Percentiles rank a stretch among this genome's conserved stretches.
Evolutionary conservation across 2,329 filamentous ascomycete species (phyloP).

Genomic region (Fusarium sp.): DNA sequence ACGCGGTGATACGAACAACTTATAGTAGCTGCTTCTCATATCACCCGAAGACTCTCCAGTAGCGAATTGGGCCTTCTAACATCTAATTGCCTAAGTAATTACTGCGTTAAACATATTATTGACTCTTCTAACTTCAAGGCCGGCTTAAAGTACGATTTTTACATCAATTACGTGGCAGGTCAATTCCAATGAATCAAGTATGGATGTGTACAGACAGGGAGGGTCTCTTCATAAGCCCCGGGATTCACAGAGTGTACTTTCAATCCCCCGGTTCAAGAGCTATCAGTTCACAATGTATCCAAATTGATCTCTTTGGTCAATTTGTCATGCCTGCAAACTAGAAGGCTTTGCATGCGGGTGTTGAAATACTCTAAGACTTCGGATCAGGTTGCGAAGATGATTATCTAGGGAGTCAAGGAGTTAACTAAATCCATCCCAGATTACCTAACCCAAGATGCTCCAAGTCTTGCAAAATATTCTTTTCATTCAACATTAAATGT

Average conservation of each 20-base stretch:
- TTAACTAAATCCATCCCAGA: background rate
- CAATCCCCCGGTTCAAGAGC: background rate
- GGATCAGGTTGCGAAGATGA: background rate
- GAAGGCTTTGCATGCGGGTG: background rate
- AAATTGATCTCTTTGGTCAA: background rate
- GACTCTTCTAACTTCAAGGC: background rate
- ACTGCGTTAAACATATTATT: background rate
- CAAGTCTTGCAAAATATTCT: background rate
- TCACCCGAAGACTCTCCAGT: background rate
- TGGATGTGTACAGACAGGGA: background rate
- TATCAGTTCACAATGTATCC: background rate
- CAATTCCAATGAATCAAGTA: background rate
- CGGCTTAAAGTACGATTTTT: background rate
- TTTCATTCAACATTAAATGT: background rate
- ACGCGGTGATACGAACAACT: background rate
- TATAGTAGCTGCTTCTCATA: background rate
- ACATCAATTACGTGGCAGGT: background rate
- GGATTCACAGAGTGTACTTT: background rate
- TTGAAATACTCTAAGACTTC: background rate
- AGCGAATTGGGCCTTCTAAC: background rate
- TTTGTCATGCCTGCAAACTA: background rate
- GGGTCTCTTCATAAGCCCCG: background rate
- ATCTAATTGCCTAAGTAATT: background rate
- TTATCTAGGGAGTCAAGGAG: background rate
- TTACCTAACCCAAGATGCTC: background rate